Conservation (phyloP, 495 filamentous ascomycete species). For the Aspergillus homomorphus region DNA sequence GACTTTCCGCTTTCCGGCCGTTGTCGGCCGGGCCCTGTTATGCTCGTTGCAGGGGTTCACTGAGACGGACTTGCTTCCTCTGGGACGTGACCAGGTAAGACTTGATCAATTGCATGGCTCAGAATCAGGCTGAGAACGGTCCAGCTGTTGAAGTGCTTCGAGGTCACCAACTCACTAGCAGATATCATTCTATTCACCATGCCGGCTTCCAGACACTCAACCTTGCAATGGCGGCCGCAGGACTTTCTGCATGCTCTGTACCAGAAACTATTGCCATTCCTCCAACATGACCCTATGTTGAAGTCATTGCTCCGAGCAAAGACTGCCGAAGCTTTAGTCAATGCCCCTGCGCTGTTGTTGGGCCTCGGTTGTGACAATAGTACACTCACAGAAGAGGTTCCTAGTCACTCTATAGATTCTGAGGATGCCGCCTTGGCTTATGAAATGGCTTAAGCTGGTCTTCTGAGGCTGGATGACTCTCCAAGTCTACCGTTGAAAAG, state of each 20-base stretch:
- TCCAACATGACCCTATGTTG: slow-evolving; percentile 27
- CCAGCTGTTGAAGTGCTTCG: slow-evolving; percentile 34
- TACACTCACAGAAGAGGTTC: neutral
- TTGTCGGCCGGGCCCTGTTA: slow-evolving; percentile 66
- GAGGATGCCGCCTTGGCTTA: too few relatives aligned
- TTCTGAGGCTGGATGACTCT: neutral
- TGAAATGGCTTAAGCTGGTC: too few relatives aligned
- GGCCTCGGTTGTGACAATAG: slow-evolving; percentile 1
- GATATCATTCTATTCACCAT: slow-evolving; percentile 28
- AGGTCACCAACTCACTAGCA: slow-evolving; percentile 34
- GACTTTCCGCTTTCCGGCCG: slow-evolving; percentile 67
- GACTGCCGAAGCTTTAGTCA: slow-evolving; percentile 29
- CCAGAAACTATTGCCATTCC: slow-evolving; percentile 30
- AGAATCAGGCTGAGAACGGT: neutral
- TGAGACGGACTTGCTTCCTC: slow-evolving; percentile 27
- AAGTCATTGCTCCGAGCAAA: slow-evolving; percentile 31
- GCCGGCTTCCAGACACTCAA: neutral
- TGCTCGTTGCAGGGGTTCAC: slow-evolving; percentile 31
- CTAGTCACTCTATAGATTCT: neutral
- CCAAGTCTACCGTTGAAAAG: too few relatives aligned
- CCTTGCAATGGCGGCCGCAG: slow-evolving; percentile 25
- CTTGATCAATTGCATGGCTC: neutral
- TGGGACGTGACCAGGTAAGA: slow-evolving; percentile 35
- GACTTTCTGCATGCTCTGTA: slow-evolving; percentile 34
- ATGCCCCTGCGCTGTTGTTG: slow-evolving; percentile 25